Percentiles rank a stretch among this genome's conserved stretches.
Evolutionary conservation across 192 early-diverging fungal species (phyloP).

Genomic region (Backusella westeae): DNA sequence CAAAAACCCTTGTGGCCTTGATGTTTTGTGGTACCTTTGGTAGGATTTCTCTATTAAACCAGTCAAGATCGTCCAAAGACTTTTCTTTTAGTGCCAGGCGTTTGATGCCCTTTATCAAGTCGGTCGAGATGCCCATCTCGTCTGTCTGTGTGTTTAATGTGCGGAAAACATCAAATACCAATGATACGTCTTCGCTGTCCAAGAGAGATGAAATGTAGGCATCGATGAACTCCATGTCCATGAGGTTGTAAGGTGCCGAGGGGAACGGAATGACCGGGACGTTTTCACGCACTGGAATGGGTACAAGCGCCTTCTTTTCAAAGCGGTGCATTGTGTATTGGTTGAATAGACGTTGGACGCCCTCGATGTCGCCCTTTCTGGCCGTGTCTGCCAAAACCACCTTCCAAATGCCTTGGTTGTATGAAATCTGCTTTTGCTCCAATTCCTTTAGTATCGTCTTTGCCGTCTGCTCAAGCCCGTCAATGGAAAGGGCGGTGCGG

Average conservation of each 20-base stretch:
- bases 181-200: conserved; percentile 28
- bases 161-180: conserved; percentile 29
- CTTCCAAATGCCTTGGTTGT: conserved; percentile 18
- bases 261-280: conserved; percentile 34
- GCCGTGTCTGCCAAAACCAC: conserved; percentile 10
- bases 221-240: conserved; percentile 34
- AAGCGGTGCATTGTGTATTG: conserved; percentile 35
- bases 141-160: conserved; percentile 20
- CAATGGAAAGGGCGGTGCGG: conserved; percentile 4
- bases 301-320: conserved; percentile 26
- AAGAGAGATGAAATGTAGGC: conserved; percentile 27
- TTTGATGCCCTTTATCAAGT: conserved; percentile 10
- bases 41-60: conserved; percentile 25
- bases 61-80: conserved; percentile 19
- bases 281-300: conserved; percentile 25
- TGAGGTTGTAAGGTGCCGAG: conserved; percentile 25
- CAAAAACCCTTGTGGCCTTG: background rate
- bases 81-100: conserved; percentile 27
- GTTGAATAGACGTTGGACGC: conserved; percentile 30
- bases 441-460: conserved; percentile 23
- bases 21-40: conserved; percentile 12
- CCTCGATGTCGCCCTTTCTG: background rate
- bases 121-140: conserved; percentile 12
- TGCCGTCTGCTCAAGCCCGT: background rate
- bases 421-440: conserved; percentile 13